Evolutionary conservation across 768 basidiomycete genomes (phyloP).

Genomic region (Trametes maxima): DNA sequence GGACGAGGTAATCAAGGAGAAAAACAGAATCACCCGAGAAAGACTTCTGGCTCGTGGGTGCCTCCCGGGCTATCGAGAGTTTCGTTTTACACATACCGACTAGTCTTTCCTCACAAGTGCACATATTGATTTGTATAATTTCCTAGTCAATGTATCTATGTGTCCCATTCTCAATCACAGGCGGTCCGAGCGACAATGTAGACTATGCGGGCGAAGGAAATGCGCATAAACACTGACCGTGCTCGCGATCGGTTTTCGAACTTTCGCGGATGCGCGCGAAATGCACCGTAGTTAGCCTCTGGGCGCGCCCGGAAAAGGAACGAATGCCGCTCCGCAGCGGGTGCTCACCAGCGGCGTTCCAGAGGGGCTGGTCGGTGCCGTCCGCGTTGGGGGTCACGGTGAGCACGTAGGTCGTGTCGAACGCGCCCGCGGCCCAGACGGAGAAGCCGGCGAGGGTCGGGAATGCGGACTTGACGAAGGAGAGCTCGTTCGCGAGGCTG

Average conservation of each 20-base stretch:
- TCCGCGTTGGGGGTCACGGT: constrained; percentile 50
- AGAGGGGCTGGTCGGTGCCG: constrained; percentile 50
- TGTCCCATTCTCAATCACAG: no score
- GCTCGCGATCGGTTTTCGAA: no score
- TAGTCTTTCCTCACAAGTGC: no score
- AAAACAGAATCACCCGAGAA: background rate
- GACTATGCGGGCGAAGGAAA: no score
- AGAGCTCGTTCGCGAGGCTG: constrained; percentile 46
- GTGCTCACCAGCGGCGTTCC: constrained; percentile 44
- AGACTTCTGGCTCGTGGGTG: no score
- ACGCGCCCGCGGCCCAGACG: constrained; percentile 55
- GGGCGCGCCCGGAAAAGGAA: background rate
- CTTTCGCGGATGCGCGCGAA: no score
- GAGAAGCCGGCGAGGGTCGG: constrained; percentile 52
- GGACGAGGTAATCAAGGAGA: constrained; percentile 38
- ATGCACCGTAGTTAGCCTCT: background rate
- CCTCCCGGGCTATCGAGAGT: no score
- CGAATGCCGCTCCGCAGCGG: background rate
- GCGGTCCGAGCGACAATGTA: no score
- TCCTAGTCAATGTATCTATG: no score
- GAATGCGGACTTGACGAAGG: constrained; percentile 47
- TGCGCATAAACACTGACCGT: no score
- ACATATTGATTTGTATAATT: no score
- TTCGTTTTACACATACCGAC: no score
- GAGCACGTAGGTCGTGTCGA: constrained; percentile 52